Evolutionary conservation across 768 basidiomycete species (phyloP), one percentile per base, ranked within the genome.

Genomic region (Kwoniella dendrophila): DNA sequence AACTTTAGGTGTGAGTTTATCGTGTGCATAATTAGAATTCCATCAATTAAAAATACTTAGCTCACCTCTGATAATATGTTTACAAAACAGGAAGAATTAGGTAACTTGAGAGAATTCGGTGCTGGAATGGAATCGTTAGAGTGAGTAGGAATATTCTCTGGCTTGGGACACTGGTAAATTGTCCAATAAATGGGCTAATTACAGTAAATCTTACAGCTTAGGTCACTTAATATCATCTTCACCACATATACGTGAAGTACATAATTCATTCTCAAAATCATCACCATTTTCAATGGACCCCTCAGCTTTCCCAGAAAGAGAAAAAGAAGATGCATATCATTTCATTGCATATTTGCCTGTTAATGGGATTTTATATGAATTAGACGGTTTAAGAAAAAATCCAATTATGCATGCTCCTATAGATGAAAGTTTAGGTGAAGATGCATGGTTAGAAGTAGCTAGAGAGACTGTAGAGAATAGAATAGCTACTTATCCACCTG

Each of bases 331-430:
- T 71, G 94, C 94, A 12, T 99, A 95, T 78, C 95, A 99, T 72
- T 99, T 98, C 73, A 87, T 98, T 41, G 88, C 95, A 11, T 99
- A 97, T 77, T 81, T 95, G 49, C 95, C 95, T 3, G 81, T 87
- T 43, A 83, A 87, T 79, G 95, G 90, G 20, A 83, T 84, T 24
- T 80, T 99, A 44, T 97, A 94, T 79, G 95, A 99, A 80, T 83
- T 99, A 32, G 95, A 98, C 73, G 95, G 95, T 11, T 81, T 99
- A 67, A 90, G 92, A 76, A 80, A 82, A 47, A 81, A 83, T 64
- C 88, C 95, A 1, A 85, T 97, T 18, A 85, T 83, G 62, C 96
- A 99, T 77, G 90, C 90, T n/a, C 71, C 80, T 32, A 65, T 77
- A 8, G 82, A 85, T 26, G 87, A 87, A 52, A 82, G 85, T n/a